Conservation (phyloP, 2,329 filamentous ascomycete species). For the Venturia effusa region DNA sequence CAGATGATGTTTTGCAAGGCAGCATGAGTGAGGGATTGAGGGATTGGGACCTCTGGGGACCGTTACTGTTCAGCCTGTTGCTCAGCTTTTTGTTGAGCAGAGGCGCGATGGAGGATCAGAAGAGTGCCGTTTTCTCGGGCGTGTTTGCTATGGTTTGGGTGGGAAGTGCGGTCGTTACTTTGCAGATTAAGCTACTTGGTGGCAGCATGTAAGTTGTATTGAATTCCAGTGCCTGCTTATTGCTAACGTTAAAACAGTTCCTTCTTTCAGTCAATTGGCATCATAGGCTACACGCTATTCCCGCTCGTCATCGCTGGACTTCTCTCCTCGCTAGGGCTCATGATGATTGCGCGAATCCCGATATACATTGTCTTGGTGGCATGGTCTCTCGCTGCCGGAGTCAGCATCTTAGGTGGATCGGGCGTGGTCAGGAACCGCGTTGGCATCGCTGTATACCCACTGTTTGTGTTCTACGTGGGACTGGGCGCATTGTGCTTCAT, state of each 20-base stretch:
- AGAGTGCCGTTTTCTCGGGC: conserved; percentile 82
- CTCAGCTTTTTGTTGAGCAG: conserved; percentile 82
- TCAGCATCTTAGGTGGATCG: conserved; percentile 91
- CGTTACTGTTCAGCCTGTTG: conserved; percentile 84
- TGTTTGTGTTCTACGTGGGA: conserved; percentile 90
- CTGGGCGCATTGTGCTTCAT: conserved; percentile 96
- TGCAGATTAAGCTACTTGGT: conserved; percentile 92
- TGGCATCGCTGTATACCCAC: conserved; percentile 83
- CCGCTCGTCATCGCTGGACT: conserved; percentile 87
- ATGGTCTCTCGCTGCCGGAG: conserved; percentile 90
- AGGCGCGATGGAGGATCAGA: conserved; percentile 67
- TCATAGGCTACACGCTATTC: conserved; percentile 97
- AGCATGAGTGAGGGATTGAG: conserved; percentile 80
- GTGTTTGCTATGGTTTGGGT: conserved; percentile 97
- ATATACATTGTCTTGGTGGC: conserved; percentile 79
- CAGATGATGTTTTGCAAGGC: conserved; percentile 53
- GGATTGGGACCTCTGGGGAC: conserved; percentile 97
- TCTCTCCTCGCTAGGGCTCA: conserved; percentile 72
- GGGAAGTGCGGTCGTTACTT: conserved; percentile 89
- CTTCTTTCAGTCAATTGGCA: conserved; percentile 94
- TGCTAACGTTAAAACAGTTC: conserved; percentile 49
- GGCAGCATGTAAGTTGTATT: conserved; percentile 78
- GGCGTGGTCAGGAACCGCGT: conserved; percentile 93
- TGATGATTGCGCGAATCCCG: conserved; percentile 73
- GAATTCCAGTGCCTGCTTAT: not conserved